A percentile compares a stretch with the other conserved stretches of the same genome.
Evolutionary conservation across 345 rosid genomes (phyloP).

Genomic region (Hibiscus tridactylites): DNA sequence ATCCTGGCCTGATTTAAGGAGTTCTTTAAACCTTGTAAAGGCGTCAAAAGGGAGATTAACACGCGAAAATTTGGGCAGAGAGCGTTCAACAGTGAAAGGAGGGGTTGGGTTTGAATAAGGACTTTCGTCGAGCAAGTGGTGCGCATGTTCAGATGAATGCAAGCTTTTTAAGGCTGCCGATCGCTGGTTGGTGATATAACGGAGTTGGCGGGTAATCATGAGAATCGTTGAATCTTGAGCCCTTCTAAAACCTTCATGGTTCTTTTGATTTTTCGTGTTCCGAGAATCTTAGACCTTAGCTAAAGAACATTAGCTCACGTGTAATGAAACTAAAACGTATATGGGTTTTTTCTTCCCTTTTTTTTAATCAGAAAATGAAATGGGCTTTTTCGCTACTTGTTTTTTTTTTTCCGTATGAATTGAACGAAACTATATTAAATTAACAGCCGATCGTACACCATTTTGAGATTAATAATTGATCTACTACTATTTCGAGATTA

Average conservation of each 20-base stretch:
- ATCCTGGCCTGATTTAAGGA: conserved; percentile 25
- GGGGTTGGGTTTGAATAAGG: conserved; percentile 9
- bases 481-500: too few species aligned
- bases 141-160: conserved; percentile 11
- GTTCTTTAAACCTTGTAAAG: conserved; percentile 26
- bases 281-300: background rate
- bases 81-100: conserved; percentile 17
- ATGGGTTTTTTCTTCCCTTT: too few species aligned
- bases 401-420: too few species aligned
- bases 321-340: too few species aligned
- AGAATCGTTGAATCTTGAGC: background rate
- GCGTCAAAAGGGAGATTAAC: conserved; percentile 14
- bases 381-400: too few species aligned
- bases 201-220: conserved; percentile 23
- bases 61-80: conserved; percentile 32
- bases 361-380: too few species aligned
- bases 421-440: too few species aligned
- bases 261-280: too few species aligned
- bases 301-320: too few species aligned
- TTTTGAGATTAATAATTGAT: too few species aligned
- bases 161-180: background rate
- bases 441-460: too few species aligned
- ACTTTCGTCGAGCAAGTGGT: conserved; percentile 30
- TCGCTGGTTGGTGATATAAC: conserved; percentile 9
- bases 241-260: too few species aligned